Conservation (phyloP, 1,284 basidiomycete species). For the Fomitopsis palustris region DNA sequence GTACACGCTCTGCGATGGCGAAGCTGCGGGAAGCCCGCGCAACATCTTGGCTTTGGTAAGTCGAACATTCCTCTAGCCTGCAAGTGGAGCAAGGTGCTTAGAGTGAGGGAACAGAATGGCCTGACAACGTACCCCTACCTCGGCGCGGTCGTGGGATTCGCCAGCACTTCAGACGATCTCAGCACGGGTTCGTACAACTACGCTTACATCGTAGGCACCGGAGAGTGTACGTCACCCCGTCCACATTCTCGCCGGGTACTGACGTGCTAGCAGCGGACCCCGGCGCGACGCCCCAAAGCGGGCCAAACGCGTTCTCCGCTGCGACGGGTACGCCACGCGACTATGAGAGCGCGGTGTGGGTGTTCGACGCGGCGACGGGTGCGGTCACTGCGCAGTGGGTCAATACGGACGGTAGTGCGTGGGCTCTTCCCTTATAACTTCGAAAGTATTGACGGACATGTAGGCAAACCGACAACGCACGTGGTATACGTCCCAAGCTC, state of each 20-base stretch:
- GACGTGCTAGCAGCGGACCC: background rate
- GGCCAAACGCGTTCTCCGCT: constrained; percentile 13
- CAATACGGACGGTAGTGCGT: constrained; percentile 18
- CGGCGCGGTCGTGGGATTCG: background rate
- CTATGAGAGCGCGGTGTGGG: constrained; percentile 20
- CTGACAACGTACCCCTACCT: background rate
- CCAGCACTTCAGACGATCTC: background rate
- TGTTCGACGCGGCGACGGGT: constrained; percentile 1
- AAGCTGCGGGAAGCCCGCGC: background rate
- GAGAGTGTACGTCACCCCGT: background rate
- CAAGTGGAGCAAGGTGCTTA: background rate
- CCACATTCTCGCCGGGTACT: background rate
- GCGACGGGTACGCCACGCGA: constrained; percentile 6
- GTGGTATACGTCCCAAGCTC: background rate
- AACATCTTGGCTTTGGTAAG: background rate
- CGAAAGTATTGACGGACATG: background rate
- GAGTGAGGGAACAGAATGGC: background rate
- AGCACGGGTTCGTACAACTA: background rate
- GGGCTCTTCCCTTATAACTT: background rate
- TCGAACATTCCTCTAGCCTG: background rate
- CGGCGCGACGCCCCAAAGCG: background rate
- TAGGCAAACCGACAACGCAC: background rate
- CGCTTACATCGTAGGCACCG: background rate
- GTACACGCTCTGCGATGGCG: background rate
- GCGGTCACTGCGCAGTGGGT: constrained; percentile 15